phyloP scores from a whole-genome alignment of 805 yeast genomes.

The Sugiyamaella mastotermitis region DNA sequence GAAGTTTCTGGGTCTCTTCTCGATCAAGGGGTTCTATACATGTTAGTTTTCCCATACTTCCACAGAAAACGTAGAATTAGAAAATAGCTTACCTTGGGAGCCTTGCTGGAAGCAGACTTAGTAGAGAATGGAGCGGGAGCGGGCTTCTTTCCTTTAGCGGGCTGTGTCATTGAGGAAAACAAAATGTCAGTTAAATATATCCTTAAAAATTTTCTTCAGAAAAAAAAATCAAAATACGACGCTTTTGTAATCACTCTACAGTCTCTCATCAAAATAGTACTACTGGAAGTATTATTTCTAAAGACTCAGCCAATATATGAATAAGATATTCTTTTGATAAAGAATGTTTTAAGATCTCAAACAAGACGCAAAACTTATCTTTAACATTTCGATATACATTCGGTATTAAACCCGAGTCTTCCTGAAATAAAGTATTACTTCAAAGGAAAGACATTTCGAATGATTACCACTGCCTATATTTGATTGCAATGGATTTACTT shows the following conservation, averaged over 20 bases:
- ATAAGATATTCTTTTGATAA: not conserved
- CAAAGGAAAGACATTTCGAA: slow-evolving; percentile 1
- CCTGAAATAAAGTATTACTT: too few species aligned
- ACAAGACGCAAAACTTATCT: too few species aligned
- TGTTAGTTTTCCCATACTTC: slow-evolving; percentile 3
- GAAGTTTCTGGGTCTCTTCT: slow-evolving; percentile 84
- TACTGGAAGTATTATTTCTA: slow-evolving; percentile 4
- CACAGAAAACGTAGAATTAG: slow-evolving; percentile 11
- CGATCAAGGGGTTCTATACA: slow-evolving; percentile 76
- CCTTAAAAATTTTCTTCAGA: slow-evolving; percentile 6
- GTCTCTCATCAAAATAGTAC: slow-evolving; percentile 21
- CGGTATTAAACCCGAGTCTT: too few species aligned
- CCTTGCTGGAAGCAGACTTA: slow-evolving; percentile 39
- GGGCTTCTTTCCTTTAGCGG: slow-evolving; percentile 57
- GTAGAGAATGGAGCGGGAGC: slow-evolving; percentile 98
- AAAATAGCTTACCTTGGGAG: slow-evolving; percentile 33
- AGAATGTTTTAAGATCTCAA: not conserved
- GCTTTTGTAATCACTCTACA: slow-evolving; percentile 27
- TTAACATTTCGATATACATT: too few species aligned
- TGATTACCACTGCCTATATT: slow-evolving; percentile 3
- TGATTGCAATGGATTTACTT: slow-evolving; percentile 2
- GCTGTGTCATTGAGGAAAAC: slow-evolving; percentile 27
- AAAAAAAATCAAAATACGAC: slow-evolving; percentile 1
- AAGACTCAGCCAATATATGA: slow-evolving; percentile 18
- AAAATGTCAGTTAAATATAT: slow-evolving; percentile 14